These are phyloP conservation scores for Datisca glomerata DNA, from an alignment of 306 rosid genomes.

Conservation along the genomic window DNA sequence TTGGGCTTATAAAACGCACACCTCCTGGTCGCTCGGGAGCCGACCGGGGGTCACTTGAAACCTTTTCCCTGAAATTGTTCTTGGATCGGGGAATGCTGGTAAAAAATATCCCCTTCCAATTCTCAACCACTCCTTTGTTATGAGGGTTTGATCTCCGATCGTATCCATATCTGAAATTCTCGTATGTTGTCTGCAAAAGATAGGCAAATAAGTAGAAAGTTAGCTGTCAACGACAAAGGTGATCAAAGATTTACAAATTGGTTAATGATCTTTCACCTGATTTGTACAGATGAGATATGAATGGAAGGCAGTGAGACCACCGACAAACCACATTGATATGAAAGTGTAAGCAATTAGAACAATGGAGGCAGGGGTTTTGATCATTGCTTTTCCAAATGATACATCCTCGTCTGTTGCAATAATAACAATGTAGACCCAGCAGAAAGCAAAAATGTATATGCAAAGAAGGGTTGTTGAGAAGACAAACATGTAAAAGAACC, in stretches of 20 bases:
- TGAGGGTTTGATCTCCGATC: slow-evolving; percentile 69
- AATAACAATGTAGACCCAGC: slow-evolving; percentile 80
- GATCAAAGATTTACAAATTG: too few species aligned
- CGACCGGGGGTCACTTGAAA: slow-evolving; percentile 56
- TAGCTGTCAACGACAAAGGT: too few species aligned
- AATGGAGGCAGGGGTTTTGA: slow-evolving; percentile 85
- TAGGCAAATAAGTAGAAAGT: slow-evolving; percentile 6
- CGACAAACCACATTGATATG: slow-evolving; percentile 96
- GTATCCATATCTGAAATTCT: slow-evolving; percentile 83
- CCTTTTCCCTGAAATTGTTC: slow-evolving; percentile 72
- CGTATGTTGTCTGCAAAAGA: slow-evolving; percentile 86
- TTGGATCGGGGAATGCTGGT: slow-evolving; percentile 47
- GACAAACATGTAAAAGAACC: slow-evolving; percentile 98
- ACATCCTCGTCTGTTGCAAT: slow-evolving; percentile 57
- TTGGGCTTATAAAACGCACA: slow-evolving; percentile 81
- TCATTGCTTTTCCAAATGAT: slow-evolving; percentile 84
- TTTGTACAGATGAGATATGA: slow-evolving; percentile 83
- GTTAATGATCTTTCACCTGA: slow-evolving; percentile 38
- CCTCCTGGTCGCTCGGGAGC: slow-evolving; percentile 56
- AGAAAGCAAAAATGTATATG: slow-evolving; percentile 79
- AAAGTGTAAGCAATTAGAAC: slow-evolving; percentile 80
- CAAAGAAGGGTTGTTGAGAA: slow-evolving; percentile 93
- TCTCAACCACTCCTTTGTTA: slow-evolving; percentile 58
- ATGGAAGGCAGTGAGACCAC: slow-evolving; percentile 97
- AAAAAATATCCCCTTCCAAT: slow-evolving; percentile 79